Percentiles rank a stretch among this genome's conserved stretches.
Conservation (phyloP, 1,139 yeast genomes). For the Trichomonascaceae sp. region DNA sequence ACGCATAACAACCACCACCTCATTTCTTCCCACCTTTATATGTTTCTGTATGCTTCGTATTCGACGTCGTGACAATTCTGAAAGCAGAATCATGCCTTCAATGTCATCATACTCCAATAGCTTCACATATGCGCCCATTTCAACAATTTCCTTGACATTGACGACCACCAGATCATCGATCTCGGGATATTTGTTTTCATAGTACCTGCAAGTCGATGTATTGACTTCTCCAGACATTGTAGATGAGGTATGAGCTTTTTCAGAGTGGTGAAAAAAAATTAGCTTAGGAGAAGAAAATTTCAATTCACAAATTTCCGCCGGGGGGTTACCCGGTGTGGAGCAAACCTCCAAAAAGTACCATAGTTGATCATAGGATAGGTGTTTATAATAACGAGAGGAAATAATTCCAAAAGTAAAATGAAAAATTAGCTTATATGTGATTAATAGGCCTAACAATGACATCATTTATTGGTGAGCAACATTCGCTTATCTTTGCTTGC, state of each 20-base stretch:
- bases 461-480: neutral
- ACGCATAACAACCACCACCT: conserved; percentile 97
- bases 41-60: conserved; percentile 95
- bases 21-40: conserved; percentile 97
- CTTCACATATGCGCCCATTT: conserved; percentile 97
- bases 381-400: too few relatives aligned
- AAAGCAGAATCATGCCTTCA: conserved; percentile 96
- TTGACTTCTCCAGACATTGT: conserved; percentile 34
- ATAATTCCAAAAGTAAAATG: too few relatives aligned
- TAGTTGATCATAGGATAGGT: neutral
- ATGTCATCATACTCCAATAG: conserved; percentile 94
- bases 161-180: conserved; percentile 99
- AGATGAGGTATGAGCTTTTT: neutral
- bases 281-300: neutral
- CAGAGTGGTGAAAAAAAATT: neutral
- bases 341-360: too few relatives aligned
- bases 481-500: too few relatives aligned
- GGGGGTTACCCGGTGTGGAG: neutral
- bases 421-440: neutral
- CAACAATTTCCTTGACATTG: conserved; percentile 96
- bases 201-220: conserved; percentile 90
- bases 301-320: neutral
- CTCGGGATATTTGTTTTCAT: conserved; percentile 97
- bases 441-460: neutral
- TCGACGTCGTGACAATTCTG: conserved; percentile 97